Percentiles rank a stretch among this genome's conserved stretches.
Conservation (phyloP, 345 rosid genomes). For the Gossypium australe region DNA sequence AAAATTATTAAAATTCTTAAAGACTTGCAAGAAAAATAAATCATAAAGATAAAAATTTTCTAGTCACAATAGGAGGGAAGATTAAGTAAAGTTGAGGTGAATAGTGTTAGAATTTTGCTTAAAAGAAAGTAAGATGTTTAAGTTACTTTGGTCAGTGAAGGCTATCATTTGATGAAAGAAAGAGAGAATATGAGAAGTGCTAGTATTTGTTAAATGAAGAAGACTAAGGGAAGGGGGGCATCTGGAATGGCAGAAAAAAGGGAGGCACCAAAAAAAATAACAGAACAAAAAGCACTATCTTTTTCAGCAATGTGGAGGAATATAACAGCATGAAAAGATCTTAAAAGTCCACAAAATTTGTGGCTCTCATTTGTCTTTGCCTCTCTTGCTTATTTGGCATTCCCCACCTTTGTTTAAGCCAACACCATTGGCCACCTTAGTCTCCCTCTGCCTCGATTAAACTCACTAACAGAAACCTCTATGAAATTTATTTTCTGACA, state of each 20-base stretch:
- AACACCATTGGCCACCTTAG: background rate
- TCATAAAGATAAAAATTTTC: too few relatives aligned
- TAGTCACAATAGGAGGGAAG: background rate
- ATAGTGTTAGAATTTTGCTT: background rate
- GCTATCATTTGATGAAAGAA: background rate
- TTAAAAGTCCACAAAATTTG: slow-evolving; percentile 46
- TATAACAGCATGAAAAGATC: slow-evolving; percentile 32
- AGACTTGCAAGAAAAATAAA: background rate
- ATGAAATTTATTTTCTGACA: background rate
- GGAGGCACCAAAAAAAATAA: slow-evolving; percentile 7
- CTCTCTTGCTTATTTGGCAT: slow-evolving; percentile 36
- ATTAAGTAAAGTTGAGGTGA: background rate
- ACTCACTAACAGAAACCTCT: background rate
- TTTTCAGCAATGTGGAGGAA: slow-evolving; percentile 30
- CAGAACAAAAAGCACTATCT: slow-evolving; percentile 30
- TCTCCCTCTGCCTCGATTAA: slow-evolving; percentile 5
- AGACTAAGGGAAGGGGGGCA: background rate
- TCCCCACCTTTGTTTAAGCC: slow-evolving; percentile 11
- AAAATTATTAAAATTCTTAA: too few relatives aligned
- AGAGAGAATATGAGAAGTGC: background rate
- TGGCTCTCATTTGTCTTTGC: slow-evolving; percentile 34
- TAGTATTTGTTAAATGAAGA: background rate
- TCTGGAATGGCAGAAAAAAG: background rate
- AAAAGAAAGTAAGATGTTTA: background rate
- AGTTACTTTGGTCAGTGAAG: background rate